Evolutionary conservation across 495 filamentous ascomycete species (phyloP), one percentile per base, ranked within the genome.

Genomic region (Xylaria cubensis): DNA sequence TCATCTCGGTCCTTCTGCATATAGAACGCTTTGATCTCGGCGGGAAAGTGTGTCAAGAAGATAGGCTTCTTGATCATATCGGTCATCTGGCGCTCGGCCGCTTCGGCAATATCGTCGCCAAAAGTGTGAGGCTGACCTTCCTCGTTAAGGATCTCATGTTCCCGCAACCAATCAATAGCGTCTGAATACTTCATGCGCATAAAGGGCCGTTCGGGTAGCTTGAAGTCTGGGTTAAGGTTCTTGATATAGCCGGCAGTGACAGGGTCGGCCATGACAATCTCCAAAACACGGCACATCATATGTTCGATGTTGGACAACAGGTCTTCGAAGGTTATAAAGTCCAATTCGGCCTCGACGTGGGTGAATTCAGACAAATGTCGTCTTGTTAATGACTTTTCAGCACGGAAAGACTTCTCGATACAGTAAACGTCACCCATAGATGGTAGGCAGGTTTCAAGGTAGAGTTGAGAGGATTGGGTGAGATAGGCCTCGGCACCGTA

Each of bases 1-100:
- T 99, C 96, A 19, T 88, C 80, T 15, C 85, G 85, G 71, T 95
- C 96, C 83, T 94, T 97, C 86, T 94, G 93, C 96, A 99, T 99
- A 85, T 99, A 99, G 83, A 99, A 99, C 4, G 96, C 93, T 88
- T 99, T 99, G 88, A 99, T 97, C 82, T 95, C 93, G 44, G 91
- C 92, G 1, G 96, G 96, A 89, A 99, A 99, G 83, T 97, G 94
- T 6, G 95, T 98, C 19, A 99, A 86, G 85, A 99, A 94, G 81
- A 99, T 97, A 46, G 96, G 96, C 69, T 89, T 83, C 88, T 94
- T 94, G 85, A 99, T 97, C 71, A 91, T 92, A 77, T 98, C 96
- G 13, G 95, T 98, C 97, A 99, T 99, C 77, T 86, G 89, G 72
- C 96, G 91, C 88, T 99, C 96, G 1, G 96, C 97, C 6, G 96